These are phyloP conservation scores for Leucaena leucocephala DNA, from an alignment of 306 rosid species.

Conservation along the genomic window DNA sequence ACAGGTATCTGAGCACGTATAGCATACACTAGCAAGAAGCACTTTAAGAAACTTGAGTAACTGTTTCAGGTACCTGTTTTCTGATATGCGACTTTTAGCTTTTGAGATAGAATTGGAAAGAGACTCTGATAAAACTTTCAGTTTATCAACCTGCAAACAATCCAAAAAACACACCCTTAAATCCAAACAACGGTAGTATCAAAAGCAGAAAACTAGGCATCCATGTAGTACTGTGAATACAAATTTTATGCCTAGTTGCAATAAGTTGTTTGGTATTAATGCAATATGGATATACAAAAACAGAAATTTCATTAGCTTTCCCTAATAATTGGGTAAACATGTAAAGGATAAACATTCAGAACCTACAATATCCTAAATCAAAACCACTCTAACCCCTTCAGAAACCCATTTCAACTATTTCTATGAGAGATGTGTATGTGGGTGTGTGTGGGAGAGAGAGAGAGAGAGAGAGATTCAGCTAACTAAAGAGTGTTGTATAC, in stretches of 20 bases:
- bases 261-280: slow-evolving; percentile 4
- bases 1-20: slow-evolving; percentile 7
- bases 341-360: slow-evolving; percentile 3
- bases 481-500: neutral
- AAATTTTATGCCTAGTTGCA: slow-evolving; percentile 28
- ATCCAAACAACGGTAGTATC: neutral
- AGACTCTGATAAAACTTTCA: slow-evolving; percentile 83
- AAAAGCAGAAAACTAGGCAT: slow-evolving; percentile 26
- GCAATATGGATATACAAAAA: slow-evolving; percentile 21
- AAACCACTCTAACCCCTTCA: neutral
- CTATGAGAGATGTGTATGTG: neutral
- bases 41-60: slow-evolving; percentile 10
- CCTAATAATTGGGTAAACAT: neutral
- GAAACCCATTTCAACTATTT: slow-evolving; percentile 3
- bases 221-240: slow-evolving; percentile 1
- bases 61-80: slow-evolving; percentile 67
- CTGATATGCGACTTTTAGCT: slow-evolving; percentile 79
- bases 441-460: neutral
- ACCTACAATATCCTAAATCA: neutral
- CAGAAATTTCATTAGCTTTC: neutral
- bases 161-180: slow-evolving; percentile 29
- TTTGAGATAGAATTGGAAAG: slow-evolving; percentile 78
- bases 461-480: neutral
- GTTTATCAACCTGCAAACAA: slow-evolving; percentile 73
- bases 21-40: slow-evolving; percentile 17